These are phyloP conservation scores for Dipodascus geniculatus DNA, from an alignment of 805 yeast species.

Conservation along the genomic window DNA sequence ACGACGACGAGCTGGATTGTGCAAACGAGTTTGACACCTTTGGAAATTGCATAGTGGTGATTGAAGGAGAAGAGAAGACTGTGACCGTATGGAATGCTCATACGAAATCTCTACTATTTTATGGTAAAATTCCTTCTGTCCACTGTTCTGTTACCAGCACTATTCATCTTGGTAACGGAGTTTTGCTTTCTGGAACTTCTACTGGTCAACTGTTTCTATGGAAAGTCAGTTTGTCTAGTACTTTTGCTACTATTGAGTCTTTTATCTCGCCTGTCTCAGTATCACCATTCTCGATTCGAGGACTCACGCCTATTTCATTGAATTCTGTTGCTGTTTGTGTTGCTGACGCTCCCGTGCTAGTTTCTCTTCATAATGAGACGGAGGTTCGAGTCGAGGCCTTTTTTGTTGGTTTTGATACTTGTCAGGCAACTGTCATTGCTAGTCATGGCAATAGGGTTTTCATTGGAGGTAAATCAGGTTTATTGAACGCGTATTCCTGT, in stretches of 20 bases:
- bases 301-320: not conserved
- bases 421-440: not conserved
- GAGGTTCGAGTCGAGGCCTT: not conserved
- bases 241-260: not conserved
- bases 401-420: not conserved
- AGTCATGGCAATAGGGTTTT: not conserved
- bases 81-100: constrained; percentile 7
- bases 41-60: constrained; percentile 27
- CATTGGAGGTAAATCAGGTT: not conserved
- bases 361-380: not conserved
- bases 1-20: constrained; percentile 9
- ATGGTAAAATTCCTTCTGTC: not conserved
- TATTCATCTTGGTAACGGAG: not conserved
- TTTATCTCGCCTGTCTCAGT: not conserved
- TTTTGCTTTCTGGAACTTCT: constrained; percentile 4
- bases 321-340: not conserved
- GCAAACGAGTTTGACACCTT: constrained; percentile 36
- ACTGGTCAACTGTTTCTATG: not conserved
- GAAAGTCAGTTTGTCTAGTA: not conserved
- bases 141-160: constrained; percentile 1
- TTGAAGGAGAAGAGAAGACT: constrained; percentile 25
- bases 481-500: not conserved
- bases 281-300: not conserved
- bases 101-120: not conserved
- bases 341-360: not conserved